Percentiles rank a stretch among this genome's conserved stretches.
phyloP scores from a whole-genome alignment of 2,329 filamentous ascomycete genomes.

The Dactylella cylindrospora region DNA sequence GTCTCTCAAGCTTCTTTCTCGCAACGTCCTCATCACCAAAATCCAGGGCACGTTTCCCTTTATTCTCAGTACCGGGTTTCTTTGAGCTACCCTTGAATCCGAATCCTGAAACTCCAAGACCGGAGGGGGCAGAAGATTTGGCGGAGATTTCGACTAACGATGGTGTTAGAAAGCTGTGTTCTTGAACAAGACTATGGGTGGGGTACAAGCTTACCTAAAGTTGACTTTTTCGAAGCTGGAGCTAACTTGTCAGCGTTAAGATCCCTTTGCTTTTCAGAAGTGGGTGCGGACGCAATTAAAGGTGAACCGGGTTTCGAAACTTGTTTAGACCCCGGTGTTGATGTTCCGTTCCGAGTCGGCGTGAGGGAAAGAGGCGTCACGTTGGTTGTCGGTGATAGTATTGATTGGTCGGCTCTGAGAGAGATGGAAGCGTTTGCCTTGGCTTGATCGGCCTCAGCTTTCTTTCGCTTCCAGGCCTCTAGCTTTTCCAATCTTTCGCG shows the following conservation, averaged over 20 bases:
- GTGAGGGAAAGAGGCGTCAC: constrained; percentile 21
- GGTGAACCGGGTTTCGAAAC: constrained; percentile 43
- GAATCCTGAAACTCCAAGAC: constrained; percentile 72
- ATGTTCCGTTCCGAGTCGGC: constrained; percentile 22
- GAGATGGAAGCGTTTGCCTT: constrained; percentile 47
- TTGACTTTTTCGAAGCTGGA: constrained; percentile 48
- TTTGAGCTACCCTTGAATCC: constrained; percentile 70
- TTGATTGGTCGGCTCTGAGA: constrained; percentile 46
- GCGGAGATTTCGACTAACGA: constrained; percentile 46
- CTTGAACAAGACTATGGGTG: constrained; percentile 4
- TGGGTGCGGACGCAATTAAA: constrained; percentile 48
- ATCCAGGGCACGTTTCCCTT: constrained; percentile 73
- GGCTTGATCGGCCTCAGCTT: constrained; percentile 48
- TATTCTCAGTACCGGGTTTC: constrained; percentile 64
- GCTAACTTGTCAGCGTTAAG: constrained; percentile 49
- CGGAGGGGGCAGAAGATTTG: constrained; percentile 63
- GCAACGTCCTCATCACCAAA: constrained; percentile 86
- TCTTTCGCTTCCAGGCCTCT: constrained; percentile 49
- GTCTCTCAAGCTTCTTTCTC: constrained; percentile 84
- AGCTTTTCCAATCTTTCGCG: constrained; percentile 48
- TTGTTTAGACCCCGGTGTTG: constrained; percentile 42
- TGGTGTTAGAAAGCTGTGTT: constrained; percentile 45
- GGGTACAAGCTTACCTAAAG: constrained; percentile 45
- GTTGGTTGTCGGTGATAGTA: constrained; percentile 44
- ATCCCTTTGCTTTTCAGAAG: constrained; percentile 47